Base-by-base conservation (phyloP, 768 basidiomycete genomes). In the Sistotremastrum suecicum region DNA sequence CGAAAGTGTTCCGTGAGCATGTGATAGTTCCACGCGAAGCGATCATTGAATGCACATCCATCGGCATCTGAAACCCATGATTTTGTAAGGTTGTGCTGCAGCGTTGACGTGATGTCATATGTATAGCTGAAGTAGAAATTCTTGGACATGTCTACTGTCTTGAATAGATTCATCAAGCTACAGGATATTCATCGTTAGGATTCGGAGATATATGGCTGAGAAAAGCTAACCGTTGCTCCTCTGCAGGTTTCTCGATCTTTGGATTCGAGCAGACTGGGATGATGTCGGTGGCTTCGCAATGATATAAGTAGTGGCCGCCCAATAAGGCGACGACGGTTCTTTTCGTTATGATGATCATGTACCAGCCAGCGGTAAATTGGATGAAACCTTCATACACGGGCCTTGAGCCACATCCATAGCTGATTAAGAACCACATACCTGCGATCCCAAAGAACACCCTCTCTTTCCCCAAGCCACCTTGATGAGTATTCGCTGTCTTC, bases 41-140 rank as follows among this genome's bases (percentile, higher is more conserved):
- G 72, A 52, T 90, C 83, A 53, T 85, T 89, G 62, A 87, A 87
- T 4, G 72, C 69, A 72, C 79, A 84, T 7, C 71, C 66, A 31
- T 52, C 43, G 9, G 63, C 58, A 42, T 65, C 66, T 31, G 54
- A 53, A 11, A 71, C 68, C 44, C 60, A 65, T 33, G 71, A 68
- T 9, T 74, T 72, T 0, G 85, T 82, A 4, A 97, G 73, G 57
- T 98, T 98, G 53, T 81, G 74, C 63, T 99, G 95, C 0, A 99
- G 69, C 0, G 90, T 89, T n/a, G 88, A 92, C 2, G 94, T 95
- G 28, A 98, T 67, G 58, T 98, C 94, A 63, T 99, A 99, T 0
- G 92, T 89, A 58, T 97, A 91, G 53, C 91, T 91, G 64, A 97
- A 97, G 65, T 97, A 99, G 60, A 98, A 98, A 66, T 98, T 97